Conservation (phyloP, 345 rosid species). For the Salix purpurea region DNA sequence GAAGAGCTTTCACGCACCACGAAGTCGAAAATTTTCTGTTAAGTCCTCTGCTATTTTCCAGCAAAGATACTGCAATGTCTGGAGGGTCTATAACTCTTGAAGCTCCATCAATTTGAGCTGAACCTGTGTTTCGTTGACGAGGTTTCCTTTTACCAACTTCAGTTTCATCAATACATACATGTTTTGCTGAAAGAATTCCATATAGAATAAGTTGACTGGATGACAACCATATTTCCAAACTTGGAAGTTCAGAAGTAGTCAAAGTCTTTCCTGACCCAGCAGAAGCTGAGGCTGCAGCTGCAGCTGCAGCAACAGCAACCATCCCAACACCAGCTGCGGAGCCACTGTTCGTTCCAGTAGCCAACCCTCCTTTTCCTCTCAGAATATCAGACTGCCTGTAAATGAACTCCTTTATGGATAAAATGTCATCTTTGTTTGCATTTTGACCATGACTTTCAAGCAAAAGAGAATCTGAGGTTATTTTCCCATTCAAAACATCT, state of each 20-base stretch:
- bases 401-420: slow-evolving; percentile 67
- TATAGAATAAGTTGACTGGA: slow-evolving; percentile 51
- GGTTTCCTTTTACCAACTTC: slow-evolving; percentile 51
- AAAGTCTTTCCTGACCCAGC: slow-evolving; percentile 57
- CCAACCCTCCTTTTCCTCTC: slow-evolving; percentile 75
- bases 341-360: slow-evolving; percentile 42
- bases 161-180: slow-evolving; percentile 40
- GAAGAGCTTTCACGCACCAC: slow-evolving; percentile 77
- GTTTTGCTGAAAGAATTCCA: slow-evolving; percentile 54
- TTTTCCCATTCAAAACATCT: slow-evolving; percentile 70
- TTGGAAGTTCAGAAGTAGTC: slow-evolving; percentile 60
- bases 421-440: slow-evolving; percentile 56
- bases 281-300: slow-evolving; percentile 86
- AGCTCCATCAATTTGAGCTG: slow-evolving; percentile 45
- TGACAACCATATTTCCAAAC: slow-evolving; percentile 58
- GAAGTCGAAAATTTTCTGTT: slow-evolving; percentile 56
- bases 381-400: slow-evolving; percentile 61
- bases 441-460: slow-evolving; percentile 59
- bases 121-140: slow-evolving; percentile 42
- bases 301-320: slow-evolving; percentile 89
- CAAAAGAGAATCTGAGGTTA: slow-evolving; percentile 65
- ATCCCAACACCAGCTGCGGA: slow-evolving; percentile 66
- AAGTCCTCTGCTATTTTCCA: slow-evolving; percentile 67
- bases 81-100: slow-evolving; percentile 43
- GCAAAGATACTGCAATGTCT: slow-evolving; percentile 54